phyloP scores from a whole-genome alignment of 192 early-diverging fungal genomes.

The Gryganskiella cystojenkinii region DNA sequence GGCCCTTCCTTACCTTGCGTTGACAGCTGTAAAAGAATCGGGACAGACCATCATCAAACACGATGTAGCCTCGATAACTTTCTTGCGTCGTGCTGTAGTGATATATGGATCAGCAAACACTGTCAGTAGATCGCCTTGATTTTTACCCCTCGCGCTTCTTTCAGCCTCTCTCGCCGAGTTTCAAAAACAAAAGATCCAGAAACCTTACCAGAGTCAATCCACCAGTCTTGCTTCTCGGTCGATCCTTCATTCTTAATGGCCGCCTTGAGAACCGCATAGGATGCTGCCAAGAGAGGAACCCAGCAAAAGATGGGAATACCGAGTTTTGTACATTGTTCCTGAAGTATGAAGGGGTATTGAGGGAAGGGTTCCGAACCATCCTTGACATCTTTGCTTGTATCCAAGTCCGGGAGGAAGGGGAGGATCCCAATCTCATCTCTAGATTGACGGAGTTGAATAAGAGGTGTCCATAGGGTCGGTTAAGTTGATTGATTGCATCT shows the following conservation, averaged over 20 bases:
- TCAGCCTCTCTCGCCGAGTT: no score
- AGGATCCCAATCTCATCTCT: conserved; percentile 48
- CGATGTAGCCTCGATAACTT: conserved; percentile 30
- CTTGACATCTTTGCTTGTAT: neutral
- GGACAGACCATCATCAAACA: conserved; percentile 60
- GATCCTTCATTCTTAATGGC: neutral
- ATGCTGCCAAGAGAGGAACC: conserved; percentile 31
- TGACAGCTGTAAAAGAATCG: conserved; percentile 62
- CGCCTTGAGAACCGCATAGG: conserved; percentile 21
- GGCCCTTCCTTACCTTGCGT: conserved; percentile 49
- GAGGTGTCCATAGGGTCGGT: neutral
- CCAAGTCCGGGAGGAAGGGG: conserved; percentile 25
- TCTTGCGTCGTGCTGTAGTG: conserved; percentile 10
- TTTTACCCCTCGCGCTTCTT: no score
- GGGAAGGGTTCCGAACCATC: neutral
- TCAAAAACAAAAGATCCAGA: neutral
- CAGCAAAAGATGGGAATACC: conserved; percentile 50
- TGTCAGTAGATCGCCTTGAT: no score
- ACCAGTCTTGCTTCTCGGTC: conserved; percentile 8
- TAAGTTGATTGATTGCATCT: neutral
- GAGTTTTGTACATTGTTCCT: conserved; percentile 39
- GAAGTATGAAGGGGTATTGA: conserved; percentile 33
- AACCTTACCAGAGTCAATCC: conserved; percentile 32
- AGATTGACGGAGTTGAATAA: neutral
- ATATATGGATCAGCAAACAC: no score